Base-by-base conservation (phyloP, 2,329 filamentous ascomycete species). In the Didymellaceae sp. region DNA sequence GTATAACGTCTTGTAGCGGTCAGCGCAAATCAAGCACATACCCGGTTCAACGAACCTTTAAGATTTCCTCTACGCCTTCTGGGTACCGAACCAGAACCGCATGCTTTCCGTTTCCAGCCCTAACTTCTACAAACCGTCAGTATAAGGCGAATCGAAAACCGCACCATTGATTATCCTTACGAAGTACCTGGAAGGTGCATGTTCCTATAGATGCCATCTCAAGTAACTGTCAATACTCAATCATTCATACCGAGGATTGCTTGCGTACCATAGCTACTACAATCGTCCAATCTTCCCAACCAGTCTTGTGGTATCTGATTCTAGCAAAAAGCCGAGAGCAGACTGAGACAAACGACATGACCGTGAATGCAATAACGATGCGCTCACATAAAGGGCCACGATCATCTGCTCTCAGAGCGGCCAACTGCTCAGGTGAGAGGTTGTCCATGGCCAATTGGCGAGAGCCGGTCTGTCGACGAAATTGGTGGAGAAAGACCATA, bases 281-380 rank as follows among this genome's bases (percentile, higher is more conserved):
- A 18, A 67, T 66, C 8, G 53, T 54, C 37, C 60, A 57, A 38
- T 66, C 63, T 44, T 68, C 65, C 54, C 57, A 55, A 16, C 61
- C 61, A 5, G 61, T 45, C n/a, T 45, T 45, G 26, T 53, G 13
- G 11, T 53, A 57, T 35, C 26, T 61, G 13, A 66, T 17, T n/a
- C 64, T 55, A 4, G 60, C 57, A 34, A 54, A 63, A 18, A 65
- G 34, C 11, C 65, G 63, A 9, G 67, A 52, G 17, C 37, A 41
- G 4, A 68, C 59, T 10, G 48, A 61, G 4, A 65, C 28, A 16
- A 61, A 55, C 2, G 64, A 35, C 4, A 67, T 28, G 11, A 46
- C 22, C 1, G 64, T 63, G 41, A 67, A 68, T 7, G 54, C 18
- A 30, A 60, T 43, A 8, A 62, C 46, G 5, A 66, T 54, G 1